Percentiles rank a stretch among this genome's conserved stretches.
Conservation (phyloP, 345 rosid species). For the Murraya koenigii region DNA sequence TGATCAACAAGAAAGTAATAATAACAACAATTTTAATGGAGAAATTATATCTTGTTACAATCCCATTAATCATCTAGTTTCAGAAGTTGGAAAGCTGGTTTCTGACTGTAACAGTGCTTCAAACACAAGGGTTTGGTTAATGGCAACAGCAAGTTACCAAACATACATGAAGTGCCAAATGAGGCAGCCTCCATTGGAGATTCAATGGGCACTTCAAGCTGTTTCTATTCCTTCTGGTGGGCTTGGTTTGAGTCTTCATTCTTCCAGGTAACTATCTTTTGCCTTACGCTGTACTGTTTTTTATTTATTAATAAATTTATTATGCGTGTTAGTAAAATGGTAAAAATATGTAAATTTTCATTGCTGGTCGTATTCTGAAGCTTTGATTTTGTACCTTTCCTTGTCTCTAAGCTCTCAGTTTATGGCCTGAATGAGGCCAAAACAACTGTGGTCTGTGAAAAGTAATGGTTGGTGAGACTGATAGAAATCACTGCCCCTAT, state of each 20-base stretch:
- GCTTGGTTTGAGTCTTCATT: slow-evolving; percentile 72
- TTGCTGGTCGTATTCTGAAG: slow-evolving; percentile 14
- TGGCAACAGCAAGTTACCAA: slow-evolving; percentile 73
- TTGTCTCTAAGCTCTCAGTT: slow-evolving; percentile 5
- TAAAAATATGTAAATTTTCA: slow-evolving; percentile 15
- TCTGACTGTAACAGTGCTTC: slow-evolving; percentile 32
- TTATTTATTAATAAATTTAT: neutral
- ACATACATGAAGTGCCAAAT: slow-evolving; percentile 81
- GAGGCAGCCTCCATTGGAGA: slow-evolving; percentile 80
- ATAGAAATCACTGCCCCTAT: slow-evolving; percentile 33
- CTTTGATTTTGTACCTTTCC: slow-evolving; percentile 17
- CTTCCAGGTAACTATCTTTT: slow-evolving; percentile 47
- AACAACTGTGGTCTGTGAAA: slow-evolving; percentile 31
- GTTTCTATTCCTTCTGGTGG: slow-evolving; percentile 83
- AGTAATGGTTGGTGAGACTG: slow-evolving; percentile 33
- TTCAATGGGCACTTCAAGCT: slow-evolving; percentile 79
- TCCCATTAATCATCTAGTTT: slow-evolving; percentile 62
- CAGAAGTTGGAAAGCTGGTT: slow-evolving; percentile 59
- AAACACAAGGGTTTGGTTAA: slow-evolving; percentile 58
- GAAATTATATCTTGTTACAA: slow-evolving; percentile 29
- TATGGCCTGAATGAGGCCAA: slow-evolving; percentile 32
- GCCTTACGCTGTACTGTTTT: neutral
- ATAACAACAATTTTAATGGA: slow-evolving; percentile 4
- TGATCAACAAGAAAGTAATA: slow-evolving; percentile 20
- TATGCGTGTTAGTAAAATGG: neutral